Base-by-base conservation (phyloP, 2,329 filamentous ascomycete genomes). In the Trichophyton equinum region DNA sequence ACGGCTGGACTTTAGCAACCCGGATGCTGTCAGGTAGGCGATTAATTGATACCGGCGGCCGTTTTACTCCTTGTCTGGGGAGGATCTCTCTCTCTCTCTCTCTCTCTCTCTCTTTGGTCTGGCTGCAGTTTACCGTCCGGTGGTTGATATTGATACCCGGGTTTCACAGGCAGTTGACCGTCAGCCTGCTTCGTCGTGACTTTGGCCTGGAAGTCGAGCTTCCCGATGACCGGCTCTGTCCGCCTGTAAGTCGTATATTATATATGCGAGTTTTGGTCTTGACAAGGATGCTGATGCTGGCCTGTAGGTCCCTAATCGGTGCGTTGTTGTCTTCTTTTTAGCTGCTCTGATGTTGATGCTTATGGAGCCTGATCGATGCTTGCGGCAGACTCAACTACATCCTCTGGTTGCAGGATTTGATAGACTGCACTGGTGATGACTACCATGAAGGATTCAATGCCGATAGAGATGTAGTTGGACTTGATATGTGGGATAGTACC, bases 381-480 rank as follows among this genome's bases (percentile, higher is more conserved):
- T 9, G 0, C 83, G 40, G 82, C 63, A 84, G 91, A 57, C 86
- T 95, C 72, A 94, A 92, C 69, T 99, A 99, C 71, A 83, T 97
- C 20, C 77, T 91, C 7, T 97, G 91, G 91, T 77, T 97, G 1
- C 90, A 95, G 68, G 79, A 81, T 2, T 81, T 99, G 0, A 71
- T 97, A 5, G 90, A 95, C 68, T 85, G 84, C 0, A 87, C 85
- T 0, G 75, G 76, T 8, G 74, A 76, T 15, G 67, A 73, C 61
- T 75, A 77, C 63, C 67, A 67, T 6, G 75, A 79, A 53, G 77
- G 76, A 0, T 86, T 83, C 65, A 77, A 84, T 60, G 71, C 76
- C 0, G 74, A 80, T 1, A 75, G 81, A n/a, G 74, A 79, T 47
- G 77, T 90, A 1, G 71, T 81, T 0, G 91, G 92, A 0, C 75